These are phyloP conservation scores for Cryptosporidium meleagridis DNA, from an alignment of 169 alveolate genomes.

Conservation along the genomic window DNA sequence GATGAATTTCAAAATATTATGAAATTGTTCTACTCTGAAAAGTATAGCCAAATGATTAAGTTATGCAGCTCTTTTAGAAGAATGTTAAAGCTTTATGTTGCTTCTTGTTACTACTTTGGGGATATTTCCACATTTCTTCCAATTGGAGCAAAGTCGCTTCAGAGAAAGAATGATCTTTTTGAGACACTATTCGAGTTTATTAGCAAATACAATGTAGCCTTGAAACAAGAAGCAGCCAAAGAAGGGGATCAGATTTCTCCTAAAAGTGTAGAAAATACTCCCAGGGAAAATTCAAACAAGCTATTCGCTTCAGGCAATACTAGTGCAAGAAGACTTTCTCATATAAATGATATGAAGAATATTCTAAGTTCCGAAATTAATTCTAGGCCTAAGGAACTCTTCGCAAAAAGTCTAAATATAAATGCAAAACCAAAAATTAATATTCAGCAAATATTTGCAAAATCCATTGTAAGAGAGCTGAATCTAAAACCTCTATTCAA, in stretches of 20 bases:
- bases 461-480: slow-evolving; percentile 43
- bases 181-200: slow-evolving; percentile 17
- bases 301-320: neutral
- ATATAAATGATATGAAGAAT: slow-evolving; percentile 7
- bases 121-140: slow-evolving; percentile 58
- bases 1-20: slow-evolving; percentile 47
- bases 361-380: neutral
- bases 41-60: slow-evolving; percentile 27
- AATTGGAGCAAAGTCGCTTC: neutral
- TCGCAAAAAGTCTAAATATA: neutral
- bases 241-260: slow-evolving; percentile 33
- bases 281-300: neutral
- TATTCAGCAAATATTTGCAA: slow-evolving; percentile 35
- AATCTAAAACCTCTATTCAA: slow-evolving; percentile 62
- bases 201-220: slow-evolving; percentile 11
- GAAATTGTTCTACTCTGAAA: slow-evolving; percentile 37
- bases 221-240: slow-evolving; percentile 12
- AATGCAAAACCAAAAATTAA: neutral
- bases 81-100: slow-evolving; percentile 34
- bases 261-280: slow-evolving; percentile 21
- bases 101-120: slow-evolving; percentile 67
- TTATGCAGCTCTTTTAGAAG: slow-evolving; percentile 20
- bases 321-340: slow-evolving; percentile 14
- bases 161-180: slow-evolving; percentile 11
- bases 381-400: neutral